Evolutionary conservation across 371 early-diverging fungal species (phyloP).

Genomic region (Apophysomyces variabilis): DNA sequence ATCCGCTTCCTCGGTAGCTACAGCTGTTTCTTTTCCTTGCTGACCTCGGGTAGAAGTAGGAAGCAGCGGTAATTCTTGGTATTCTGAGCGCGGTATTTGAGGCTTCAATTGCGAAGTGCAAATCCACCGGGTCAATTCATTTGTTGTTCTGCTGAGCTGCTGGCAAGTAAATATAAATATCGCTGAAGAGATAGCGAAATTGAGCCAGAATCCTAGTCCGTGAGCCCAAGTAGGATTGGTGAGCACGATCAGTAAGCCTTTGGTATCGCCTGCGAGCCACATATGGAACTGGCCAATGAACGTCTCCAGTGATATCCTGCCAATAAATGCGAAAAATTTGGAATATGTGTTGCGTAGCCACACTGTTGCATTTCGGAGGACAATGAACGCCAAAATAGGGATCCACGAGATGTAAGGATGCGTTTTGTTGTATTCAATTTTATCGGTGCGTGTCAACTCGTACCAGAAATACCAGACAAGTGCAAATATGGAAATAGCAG

Average conservation of each 20-base stretch:
- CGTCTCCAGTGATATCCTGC: slow-evolving; percentile 73
- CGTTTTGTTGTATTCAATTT: slow-evolving; percentile 55
- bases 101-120: slow-evolving; percentile 13
- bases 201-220: slow-evolving; percentile 58
- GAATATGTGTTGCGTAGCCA: slow-evolving; percentile 55
- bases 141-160: slow-evolving; percentile 56
- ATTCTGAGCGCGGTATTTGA: neutral
- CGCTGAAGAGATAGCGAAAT: slow-evolving; percentile 50
- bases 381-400: slow-evolving; percentile 63
- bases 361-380: slow-evolving; percentile 68
- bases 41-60: neutral
- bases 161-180: slow-evolving; percentile 64
- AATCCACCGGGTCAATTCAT: slow-evolving; percentile 52
- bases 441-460: slow-evolving; percentile 46
- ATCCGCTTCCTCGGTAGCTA: neutral
- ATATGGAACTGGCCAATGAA: slow-evolving; percentile 83
- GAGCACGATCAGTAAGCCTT: slow-evolving; percentile 60
- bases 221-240: slow-evolving; percentile 35
- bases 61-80: neutral
- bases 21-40: neutral
- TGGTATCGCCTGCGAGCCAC: slow-evolving; percentile 78
- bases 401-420: slow-evolving; percentile 72
- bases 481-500: slow-evolving; percentile 37
- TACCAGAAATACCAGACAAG: slow-evolving; percentile 54
- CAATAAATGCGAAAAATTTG: slow-evolving; percentile 61